Conservation (phyloP, 345 rosid species). For the Populus davidiana region DNA sequence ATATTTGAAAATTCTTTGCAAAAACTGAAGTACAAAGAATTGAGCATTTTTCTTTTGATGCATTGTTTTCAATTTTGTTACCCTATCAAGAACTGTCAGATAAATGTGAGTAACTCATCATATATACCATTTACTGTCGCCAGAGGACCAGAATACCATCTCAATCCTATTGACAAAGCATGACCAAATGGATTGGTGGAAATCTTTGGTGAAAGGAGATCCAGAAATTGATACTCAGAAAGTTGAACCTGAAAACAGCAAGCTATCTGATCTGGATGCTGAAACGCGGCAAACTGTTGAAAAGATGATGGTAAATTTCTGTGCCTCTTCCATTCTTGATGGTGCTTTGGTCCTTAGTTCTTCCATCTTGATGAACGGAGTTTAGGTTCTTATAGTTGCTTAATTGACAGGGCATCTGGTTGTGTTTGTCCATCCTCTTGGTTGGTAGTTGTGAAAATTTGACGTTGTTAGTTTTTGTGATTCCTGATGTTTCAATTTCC, state of each 20-base stretch:
- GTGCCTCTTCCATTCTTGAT: neutral
- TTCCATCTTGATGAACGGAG: neutral
- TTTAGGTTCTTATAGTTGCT: neutral
- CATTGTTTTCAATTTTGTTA: neutral
- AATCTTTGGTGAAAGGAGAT: constrained; percentile 70
- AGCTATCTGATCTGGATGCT: constrained; percentile 72
- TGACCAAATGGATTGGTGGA: constrained; percentile 96
- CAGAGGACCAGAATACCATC: constrained; percentile 67
- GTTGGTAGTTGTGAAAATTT: neutral
- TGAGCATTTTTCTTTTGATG: neutral
- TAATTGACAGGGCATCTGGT: neutral
- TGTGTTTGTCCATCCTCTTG: neutral
- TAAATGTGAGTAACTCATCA: constrained; percentile 7
- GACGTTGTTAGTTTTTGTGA: neutral
- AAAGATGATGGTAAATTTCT: constrained; percentile 75
- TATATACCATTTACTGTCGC: neutral
- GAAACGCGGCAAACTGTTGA: constrained; percentile 75
- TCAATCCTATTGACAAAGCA: constrained; percentile 83
- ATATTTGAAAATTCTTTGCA: neutral
- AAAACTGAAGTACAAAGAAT: neutral
- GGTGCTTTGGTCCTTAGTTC: neutral
- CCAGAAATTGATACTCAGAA: constrained; percentile 92
- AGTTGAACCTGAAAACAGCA: constrained; percentile 90
- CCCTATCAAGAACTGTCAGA: neutral
- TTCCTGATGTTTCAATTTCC: neutral